Conservation (phyloP, 1,284 basidiomycete species). For the Ustilago tritici region DNA sequence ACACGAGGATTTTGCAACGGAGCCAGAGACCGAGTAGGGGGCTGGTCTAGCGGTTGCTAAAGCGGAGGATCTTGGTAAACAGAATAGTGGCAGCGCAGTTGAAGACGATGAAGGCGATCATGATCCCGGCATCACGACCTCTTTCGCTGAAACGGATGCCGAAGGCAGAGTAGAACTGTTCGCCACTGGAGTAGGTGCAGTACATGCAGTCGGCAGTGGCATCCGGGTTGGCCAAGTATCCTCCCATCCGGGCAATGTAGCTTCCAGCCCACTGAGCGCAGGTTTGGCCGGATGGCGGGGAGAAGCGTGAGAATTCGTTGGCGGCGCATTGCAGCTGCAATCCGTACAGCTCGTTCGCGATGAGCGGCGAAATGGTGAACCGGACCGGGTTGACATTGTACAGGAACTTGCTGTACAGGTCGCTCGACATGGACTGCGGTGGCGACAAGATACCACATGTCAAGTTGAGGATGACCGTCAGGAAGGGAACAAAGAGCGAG, state of each 20-base stretch:
- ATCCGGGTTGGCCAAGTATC: conserved; percentile 82
- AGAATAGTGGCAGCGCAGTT: conserved; percentile 47
- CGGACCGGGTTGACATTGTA: conserved; percentile 65
- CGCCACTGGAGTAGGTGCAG: conserved; percentile 78
- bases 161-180: conserved; percentile 79
- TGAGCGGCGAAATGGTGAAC: conserved; percentile 71
- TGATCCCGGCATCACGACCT: conserved; percentile 56
- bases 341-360: conserved; percentile 83
- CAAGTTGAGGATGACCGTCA: conserved; percentile 73
- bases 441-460: conserved; percentile 79
- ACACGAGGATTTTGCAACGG: no score
- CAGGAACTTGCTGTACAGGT: conserved; percentile 58
- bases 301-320: conserved; percentile 76
- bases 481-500: conserved; percentile 81
- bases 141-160: conserved; percentile 75
- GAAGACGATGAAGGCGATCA: conserved; percentile 57
- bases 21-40: neutral
- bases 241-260: conserved; percentile 75
- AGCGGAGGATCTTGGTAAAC: conserved; percentile 52
- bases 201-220: conserved; percentile 78
- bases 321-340: conserved; percentile 77
- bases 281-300: conserved; percentile 80
- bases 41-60: conserved; percentile 46
- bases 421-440: conserved; percentile 48
- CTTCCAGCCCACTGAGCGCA: conserved; percentile 74